A percentile compares a stretch with the other conserved stretches of the same genome.
Evolutionary conservation across 768 basidiomycete species (phyloP).

Genomic region (Phylloporus sp.): DNA sequence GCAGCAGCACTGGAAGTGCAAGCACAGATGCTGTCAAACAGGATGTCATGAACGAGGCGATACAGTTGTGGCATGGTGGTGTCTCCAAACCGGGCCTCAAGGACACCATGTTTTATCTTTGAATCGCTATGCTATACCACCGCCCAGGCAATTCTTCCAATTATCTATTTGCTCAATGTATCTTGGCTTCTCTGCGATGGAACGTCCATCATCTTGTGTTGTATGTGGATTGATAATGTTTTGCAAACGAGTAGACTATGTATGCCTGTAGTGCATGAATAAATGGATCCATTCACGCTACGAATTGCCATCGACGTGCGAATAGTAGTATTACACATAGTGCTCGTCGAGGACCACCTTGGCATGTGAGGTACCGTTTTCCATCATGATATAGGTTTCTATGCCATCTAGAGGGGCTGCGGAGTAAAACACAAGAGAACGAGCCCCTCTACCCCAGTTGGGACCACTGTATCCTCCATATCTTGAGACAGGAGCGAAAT

Average conservation of each 20-base stretch:
- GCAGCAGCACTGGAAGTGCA: conserved; percentile 31
- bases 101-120: conserved; percentile 79
- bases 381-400: conserved; percentile 63
- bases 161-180: background rate
- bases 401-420: conserved; percentile 42
- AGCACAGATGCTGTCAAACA: conserved; percentile 44
- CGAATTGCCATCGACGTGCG: background rate
- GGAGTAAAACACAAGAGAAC: conserved; percentile 58
- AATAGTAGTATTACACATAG: conserved; percentile 24
- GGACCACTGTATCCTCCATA: conserved; percentile 56
- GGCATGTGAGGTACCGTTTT: conserved; percentile 56
- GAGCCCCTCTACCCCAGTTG: conserved; percentile 63
- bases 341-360: conserved; percentile 45
- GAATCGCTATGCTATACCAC: conserved; percentile 3
- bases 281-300: background rate
- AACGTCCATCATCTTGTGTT: background rate
- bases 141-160: background rate
- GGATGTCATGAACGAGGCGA: conserved; percentile 52
- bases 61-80: conserved; percentile 51
- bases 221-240: background rate
- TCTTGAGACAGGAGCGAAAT: conserved; percentile 30
- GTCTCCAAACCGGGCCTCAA: conserved; percentile 48
- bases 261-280: background rate
- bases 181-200: background rate
- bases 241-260: background rate